Conservation (phyloP, 768 basidiomycete species). For the Termitomyces sp. region DNA sequence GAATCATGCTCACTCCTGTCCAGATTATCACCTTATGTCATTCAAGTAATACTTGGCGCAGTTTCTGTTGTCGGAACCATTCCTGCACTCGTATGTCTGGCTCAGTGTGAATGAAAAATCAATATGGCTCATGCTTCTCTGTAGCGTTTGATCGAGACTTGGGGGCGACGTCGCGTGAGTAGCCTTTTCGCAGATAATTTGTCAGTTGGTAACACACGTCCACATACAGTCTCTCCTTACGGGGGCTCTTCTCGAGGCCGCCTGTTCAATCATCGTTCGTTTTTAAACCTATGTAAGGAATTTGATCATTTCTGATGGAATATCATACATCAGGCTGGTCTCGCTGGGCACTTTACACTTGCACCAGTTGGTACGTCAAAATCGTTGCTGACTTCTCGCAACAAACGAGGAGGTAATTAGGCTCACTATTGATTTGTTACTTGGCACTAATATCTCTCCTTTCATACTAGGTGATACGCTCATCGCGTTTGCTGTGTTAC, state of each 20-base stretch:
- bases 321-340: conserved; percentile 40
- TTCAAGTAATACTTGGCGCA: conserved; percentile 69
- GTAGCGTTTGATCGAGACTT: conserved; percentile 58
- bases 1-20: background rate
- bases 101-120: background rate
- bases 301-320: background rate
- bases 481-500: conserved; percentile 74
- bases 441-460: background rate
- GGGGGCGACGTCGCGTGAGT: conserved; percentile 64
- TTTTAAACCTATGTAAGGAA: background rate
- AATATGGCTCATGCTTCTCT: background rate
- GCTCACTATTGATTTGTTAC: background rate
- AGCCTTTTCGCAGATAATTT: background rate
- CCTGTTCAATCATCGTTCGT: conserved; percentile 56
- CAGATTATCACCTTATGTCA: conserved; percentile 64
- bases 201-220: background rate
- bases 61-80: conserved; percentile 70
- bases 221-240: conserved; percentile 50
- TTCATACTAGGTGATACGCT: conserved; percentile 44
- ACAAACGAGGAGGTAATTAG: conserved; percentile 43
- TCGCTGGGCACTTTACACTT: conserved; percentile 66
- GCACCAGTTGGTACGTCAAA: conserved; percentile 45
- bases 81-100: conserved; percentile 49
- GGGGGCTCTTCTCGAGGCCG: conserved; percentile 55
- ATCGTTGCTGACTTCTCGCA: conserved; percentile 43